Evolutionary conservation across 176 grass and related monocot species (phyloP).

Genomic region (Eragrostis nindensis): DNA sequence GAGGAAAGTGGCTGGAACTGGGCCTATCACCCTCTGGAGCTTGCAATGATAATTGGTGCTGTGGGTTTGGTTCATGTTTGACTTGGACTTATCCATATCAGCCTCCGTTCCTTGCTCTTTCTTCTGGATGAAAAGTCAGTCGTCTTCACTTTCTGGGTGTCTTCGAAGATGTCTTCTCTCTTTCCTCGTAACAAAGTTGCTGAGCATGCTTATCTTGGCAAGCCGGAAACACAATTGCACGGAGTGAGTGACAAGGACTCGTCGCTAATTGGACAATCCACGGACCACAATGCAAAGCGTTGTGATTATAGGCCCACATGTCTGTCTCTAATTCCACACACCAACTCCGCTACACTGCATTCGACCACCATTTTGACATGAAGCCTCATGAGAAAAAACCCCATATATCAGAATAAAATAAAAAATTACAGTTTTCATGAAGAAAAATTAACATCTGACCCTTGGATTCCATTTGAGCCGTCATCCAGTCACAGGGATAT

Average conservation of each 20-base stretch:
- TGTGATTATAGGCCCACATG: no score
- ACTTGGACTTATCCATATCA: no score
- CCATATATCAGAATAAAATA: no score
- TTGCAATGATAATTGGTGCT: conserved; percentile 8
- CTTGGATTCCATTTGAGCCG: background rate
- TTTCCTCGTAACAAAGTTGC: background rate
- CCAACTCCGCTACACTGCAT: background rate
- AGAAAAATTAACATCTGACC: background rate
- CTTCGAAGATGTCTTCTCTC: background rate
- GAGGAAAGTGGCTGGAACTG: conserved; percentile 14
- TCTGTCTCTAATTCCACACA: no score
- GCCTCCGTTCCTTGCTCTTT: conserved; percentile 39
- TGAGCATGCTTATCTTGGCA: conserved; percentile 4
- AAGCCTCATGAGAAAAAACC: no score
- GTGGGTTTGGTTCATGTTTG: conserved; percentile 38
- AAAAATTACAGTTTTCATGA: background rate
- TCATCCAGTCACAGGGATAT: no score
- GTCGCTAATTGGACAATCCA: background rate
- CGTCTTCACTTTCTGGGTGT: background rate
- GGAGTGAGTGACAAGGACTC: no score
- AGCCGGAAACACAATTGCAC: background rate
- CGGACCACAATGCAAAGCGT: no score
- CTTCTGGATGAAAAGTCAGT: conserved; percentile 1
- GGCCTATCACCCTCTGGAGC: background rate
- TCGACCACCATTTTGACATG: no score